These are phyloP conservation scores for Coelastrella sp. DNA, from an alignment of 139 green algal species.

Conservation along the genomic window DNA sequence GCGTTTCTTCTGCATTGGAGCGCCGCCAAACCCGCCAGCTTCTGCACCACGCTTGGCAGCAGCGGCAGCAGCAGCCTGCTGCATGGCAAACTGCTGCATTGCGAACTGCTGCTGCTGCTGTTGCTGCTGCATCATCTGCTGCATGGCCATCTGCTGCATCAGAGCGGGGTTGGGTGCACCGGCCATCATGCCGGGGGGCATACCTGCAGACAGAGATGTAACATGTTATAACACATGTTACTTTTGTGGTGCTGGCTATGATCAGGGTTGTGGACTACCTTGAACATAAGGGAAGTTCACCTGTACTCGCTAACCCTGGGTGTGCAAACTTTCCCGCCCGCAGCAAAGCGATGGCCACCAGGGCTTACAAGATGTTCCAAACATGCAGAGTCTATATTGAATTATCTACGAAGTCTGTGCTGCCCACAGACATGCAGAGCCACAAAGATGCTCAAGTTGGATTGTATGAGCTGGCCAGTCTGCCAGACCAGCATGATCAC, in stretches of 20 bases:
- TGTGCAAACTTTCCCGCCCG: too few relatives aligned
- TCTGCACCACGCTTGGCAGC: slow-evolving; percentile 7
- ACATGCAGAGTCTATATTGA: too few relatives aligned
- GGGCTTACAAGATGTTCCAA: too few relatives aligned
- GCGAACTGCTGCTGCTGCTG: slow-evolving; percentile 1
- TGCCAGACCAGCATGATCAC: too few relatives aligned
- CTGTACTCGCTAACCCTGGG: too few relatives aligned
- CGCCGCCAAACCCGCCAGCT: neutral
- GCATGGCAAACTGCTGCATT: neutral
- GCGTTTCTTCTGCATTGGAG: slow-evolving; percentile 41
- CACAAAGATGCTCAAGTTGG: too few relatives aligned
- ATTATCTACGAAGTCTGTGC: too few relatives aligned
- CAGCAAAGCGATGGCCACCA: too few relatives aligned
- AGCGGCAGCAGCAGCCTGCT: neutral
- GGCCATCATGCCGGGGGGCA: slow-evolving; percentile 8
- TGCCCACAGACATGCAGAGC: too few relatives aligned
- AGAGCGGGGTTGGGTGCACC: neutral
- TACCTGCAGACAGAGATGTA: neutral
- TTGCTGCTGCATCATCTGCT: slow-evolving; percentile 18
- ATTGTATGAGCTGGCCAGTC: too few relatives aligned
- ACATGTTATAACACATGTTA: neutral
- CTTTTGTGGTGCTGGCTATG: neutral
- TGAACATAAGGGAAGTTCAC: too few relatives aligned
- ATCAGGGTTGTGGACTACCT: neutral
- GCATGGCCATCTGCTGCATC: slow-evolving; percentile 21